Percentiles rank a stretch among this genome's conserved stretches.
Conservation (phyloP, 345 rosid species). For the Kandelia obovata region DNA sequence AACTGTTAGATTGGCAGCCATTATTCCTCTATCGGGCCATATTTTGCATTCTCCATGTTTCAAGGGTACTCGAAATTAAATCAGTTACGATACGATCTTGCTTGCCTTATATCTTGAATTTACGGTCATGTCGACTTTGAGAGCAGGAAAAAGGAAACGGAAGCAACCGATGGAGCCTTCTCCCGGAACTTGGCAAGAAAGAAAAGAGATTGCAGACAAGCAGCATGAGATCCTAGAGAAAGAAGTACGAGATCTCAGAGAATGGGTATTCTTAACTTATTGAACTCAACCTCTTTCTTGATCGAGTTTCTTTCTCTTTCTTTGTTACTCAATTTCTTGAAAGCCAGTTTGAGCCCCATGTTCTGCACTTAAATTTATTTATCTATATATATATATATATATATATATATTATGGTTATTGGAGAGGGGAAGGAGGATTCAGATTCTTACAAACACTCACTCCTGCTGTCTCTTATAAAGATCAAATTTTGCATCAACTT, state of each 20-base stretch:
- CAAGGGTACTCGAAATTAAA: background rate
- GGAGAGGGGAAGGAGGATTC: no score
- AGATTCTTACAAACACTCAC: no score
- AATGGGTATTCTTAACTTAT: background rate
- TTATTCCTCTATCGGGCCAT: background rate
- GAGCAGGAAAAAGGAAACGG: background rate
- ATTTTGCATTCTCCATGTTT: background rate
- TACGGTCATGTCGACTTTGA: background rate
- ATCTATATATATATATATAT: no score
- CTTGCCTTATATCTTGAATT: background rate
- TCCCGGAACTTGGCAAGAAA: background rate
- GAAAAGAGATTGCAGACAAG: background rate
- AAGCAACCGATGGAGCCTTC: background rate
- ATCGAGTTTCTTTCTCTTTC: no score
- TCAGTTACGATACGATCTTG: background rate
- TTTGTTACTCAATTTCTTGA: background rate
- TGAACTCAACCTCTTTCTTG: background rate
- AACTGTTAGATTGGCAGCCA: background rate
- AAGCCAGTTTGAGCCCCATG: background rate
- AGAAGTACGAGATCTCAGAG: slow-evolving; percentile 1
- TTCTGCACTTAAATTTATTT: no score
- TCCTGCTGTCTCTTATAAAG: no score
- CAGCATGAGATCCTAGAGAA: background rate
- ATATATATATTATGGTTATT: no score
- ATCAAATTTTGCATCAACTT: no score